These are phyloP conservation scores for Hibiscus tridactylites DNA, from an alignment of 345 rosid genomes.

Conservation along the genomic window DNA sequence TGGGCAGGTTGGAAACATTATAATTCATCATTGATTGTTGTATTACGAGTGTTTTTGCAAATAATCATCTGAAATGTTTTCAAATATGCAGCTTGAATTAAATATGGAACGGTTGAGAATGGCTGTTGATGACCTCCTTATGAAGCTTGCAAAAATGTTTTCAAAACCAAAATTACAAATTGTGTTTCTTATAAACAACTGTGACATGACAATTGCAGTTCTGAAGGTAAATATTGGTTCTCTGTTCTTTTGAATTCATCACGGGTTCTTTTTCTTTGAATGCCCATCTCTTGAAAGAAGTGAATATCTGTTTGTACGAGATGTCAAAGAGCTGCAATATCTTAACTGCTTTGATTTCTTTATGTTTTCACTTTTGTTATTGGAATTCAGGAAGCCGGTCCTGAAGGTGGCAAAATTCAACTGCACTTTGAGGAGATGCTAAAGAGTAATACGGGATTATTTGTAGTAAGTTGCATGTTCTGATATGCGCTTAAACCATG, in stretches of 20 bases:
- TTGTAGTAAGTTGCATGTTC: slow-evolving; percentile 50
- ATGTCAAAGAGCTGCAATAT: background rate
- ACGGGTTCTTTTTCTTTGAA: background rate
- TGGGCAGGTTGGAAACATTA: slow-evolving; percentile 63
- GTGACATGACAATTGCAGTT: slow-evolving; percentile 90
- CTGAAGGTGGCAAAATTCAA: slow-evolving; percentile 93
- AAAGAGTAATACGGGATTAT: slow-evolving; percentile 78
- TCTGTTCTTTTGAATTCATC: slow-evolving; percentile 7
- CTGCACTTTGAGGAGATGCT: slow-evolving; percentile 81
- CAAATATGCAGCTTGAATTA: slow-evolving; percentile 75
- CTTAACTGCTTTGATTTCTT: slow-evolving; percentile 1
- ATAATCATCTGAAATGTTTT: background rate
- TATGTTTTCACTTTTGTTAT: slow-evolving; percentile 13
- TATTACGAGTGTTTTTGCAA: background rate
- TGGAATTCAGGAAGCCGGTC: slow-evolving; percentile 71
- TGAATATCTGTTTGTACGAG: background rate
- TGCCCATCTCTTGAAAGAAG: background rate
- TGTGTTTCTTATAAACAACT: slow-evolving; percentile 90
- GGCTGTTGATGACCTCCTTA: slow-evolving; percentile 81
- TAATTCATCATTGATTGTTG: background rate
- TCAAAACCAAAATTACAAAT: slow-evolving; percentile 64
- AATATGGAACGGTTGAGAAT: slow-evolving; percentile 89
- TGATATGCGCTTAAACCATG: background rate
- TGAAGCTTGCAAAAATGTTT: slow-evolving; percentile 76
- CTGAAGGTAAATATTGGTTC: slow-evolving; percentile 55